Base-by-base conservation (phyloP, 441 rosid species). In the Biscutella laevigata region DNA sequence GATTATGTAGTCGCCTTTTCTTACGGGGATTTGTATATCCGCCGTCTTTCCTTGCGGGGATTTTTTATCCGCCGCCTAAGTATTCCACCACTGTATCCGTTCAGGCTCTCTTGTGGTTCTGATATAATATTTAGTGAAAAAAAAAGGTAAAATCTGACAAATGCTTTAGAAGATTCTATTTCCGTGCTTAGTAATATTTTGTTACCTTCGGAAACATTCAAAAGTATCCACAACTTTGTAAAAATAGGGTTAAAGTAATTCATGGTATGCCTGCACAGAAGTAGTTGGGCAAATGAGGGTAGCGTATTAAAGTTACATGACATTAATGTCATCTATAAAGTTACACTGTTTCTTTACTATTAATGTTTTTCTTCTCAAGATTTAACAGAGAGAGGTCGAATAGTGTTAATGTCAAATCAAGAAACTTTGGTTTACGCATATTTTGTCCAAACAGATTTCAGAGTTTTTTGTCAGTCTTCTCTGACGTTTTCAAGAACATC, bases 121-220 rank as follows among this genome's bases (percentile, higher is more conserved):
- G n/a, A n/a, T n/a, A n/a, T n/a, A n/a, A n/a, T n/a, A n/a, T n/a
- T n/a, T n/a, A n/a, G n/a, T n/a, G n/a, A n/a, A n/a, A n/a, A n/a
- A n/a, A n/a, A n/a, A n/a, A n/a, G n/a, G 70, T 25, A 59, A 34
- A 52, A 1, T 45, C 66, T 53, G 61, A 52, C 71, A 59, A 45
- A 3, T 37, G 51, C 66, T 66, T 59, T 66, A 38, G 51, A 66
- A 66, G 66, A 66, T 52, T 59, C 61, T 59, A 40, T 45, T 30
- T 47, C 61, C 66, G 45, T 52, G 65, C 56, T 45, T 59, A 45
- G 34, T 33, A 59, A 32, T 11, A 4, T 41, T 4, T 20, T 14
- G 36, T 32, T 8, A 45, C 57, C 32, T 22, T 55, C 51, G 24
- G 37, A 40, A 11, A 7, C 17, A 20, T 28, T 22, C 35, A 17